Evolutionary conservation across 371 early-diverging fungal genomes (phyloP), one percentile per base, ranked within the genome.

Genomic region (Umbelopsis sp.): DNA sequence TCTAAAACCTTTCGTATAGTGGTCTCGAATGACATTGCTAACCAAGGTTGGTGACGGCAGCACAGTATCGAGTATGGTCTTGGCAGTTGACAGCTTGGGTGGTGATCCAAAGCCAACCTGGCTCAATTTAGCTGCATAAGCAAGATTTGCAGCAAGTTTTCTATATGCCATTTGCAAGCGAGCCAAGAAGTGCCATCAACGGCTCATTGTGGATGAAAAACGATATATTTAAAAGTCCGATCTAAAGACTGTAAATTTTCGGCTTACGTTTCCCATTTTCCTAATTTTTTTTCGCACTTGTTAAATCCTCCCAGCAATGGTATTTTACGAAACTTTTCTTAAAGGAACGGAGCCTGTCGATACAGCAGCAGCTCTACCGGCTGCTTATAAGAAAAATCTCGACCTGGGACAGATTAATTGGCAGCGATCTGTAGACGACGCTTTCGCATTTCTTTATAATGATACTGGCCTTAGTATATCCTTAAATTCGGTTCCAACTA

Each of bases 1-100:
- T 46, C 22, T 44, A 22, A 29, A 38, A 64, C 64, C 64, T 64
- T 64, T 64, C 6, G 46, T 46, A 29, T 44, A 64, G 46, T 64
- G 64, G 14, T 64, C 64, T 8, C 44, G 25, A 44, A 64, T 46
- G 64, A 46, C 46, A 14, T 44, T 64, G 29, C 35, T 29, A 11
- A 57, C 3, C 32, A 57, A 57, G 14, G 57, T 25, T 38, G 57
- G 35, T 18, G 57, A 57, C 14, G 57, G 57, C 35, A 29, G 32
- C 4, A 57, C 57, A 16, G 57, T 35, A 29, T 57, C 7, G n/a
- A 57, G 18, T 35, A 57, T 57, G 57, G 57, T 35, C 57, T 57
- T 57, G 32, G 57, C 57, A 8, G 57, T 57, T 1, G 57, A 57
- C 7, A 57, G 29, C 14, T 57, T 57, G 37, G 57, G 57, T 11